These are phyloP conservation scores for Themeda triandra DNA, from an alignment of 176 grass and related monocot genomes.

Conservation along the genomic window DNA sequence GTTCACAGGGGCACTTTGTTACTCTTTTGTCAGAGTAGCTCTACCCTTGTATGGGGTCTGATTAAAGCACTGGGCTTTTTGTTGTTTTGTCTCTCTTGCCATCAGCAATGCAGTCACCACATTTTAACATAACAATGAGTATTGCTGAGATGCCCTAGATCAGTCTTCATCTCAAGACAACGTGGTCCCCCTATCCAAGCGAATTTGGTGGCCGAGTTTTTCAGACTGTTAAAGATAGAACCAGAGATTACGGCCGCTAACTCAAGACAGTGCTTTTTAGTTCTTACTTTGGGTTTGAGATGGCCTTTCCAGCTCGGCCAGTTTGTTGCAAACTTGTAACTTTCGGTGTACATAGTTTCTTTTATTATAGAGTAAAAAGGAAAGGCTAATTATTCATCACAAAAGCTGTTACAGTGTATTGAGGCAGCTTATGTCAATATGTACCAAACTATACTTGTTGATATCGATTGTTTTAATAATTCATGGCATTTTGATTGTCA, in stretches of 20 bases:
- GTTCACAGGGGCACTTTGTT: constrained; percentile 94
- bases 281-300: background rate
- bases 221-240: background rate
- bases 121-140: background rate
- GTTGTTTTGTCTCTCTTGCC: background rate
- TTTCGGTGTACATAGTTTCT: background rate
- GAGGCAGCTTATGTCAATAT: background rate
- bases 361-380: constrained; percentile 27
- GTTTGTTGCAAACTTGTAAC: constrained; percentile 7
- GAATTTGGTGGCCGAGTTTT: background rate
- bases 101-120: background rate
- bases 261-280: background rate
- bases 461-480: background rate
- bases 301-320: background rate
- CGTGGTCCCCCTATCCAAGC: background rate
- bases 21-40: constrained; percentile 87
- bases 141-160: background rate
- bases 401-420: constrained; percentile 3
- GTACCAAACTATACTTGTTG: background rate
- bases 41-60: constrained; percentile 71
- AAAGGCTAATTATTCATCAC: background rate
- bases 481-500: background rate
- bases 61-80: background rate
- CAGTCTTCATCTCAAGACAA: background rate
- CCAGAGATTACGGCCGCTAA: constrained; percentile 8